Conservation (phyloP, 108 stramenopile genomes). For the Conticribra weissflogii region DNA sequence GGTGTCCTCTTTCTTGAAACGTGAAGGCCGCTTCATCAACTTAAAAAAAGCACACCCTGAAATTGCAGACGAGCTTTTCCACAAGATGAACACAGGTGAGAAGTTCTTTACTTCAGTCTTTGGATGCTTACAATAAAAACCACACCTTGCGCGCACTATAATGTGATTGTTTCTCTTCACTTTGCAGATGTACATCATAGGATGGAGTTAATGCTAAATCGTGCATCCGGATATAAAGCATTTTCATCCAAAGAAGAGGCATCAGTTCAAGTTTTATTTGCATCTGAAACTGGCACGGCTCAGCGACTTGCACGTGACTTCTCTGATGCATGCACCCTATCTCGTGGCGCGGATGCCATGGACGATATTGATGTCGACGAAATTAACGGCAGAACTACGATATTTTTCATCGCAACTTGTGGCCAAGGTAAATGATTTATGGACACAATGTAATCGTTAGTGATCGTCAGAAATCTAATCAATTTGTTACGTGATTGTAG, state of each 20-base stretch:
- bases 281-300: slow-evolving; percentile 64
- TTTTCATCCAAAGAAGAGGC: slow-evolving; percentile 58
- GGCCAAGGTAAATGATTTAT: slow-evolving; percentile 41
- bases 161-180: no score
- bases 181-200: slow-evolving; percentile 60
- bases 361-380: slow-evolving; percentile 64
- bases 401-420: slow-evolving; percentile 65
- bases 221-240: slow-evolving; percentile 62
- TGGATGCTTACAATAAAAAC: no score
- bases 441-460: not conserved
- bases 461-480: no score
- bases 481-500: no score
- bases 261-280: slow-evolving; percentile 59
- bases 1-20: slow-evolving; percentile 55
- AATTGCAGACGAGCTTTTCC: slow-evolving; percentile 62
- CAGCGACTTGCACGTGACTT: slow-evolving; percentile 59
- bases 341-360: slow-evolving; percentile 57
- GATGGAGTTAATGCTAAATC: slow-evolving; percentile 57
- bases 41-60: slow-evolving; percentile 55
- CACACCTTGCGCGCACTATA: no score
- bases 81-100: slow-evolving; percentile 43
- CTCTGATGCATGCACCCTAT: slow-evolving; percentile 60
- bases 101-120: no score
- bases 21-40: slow-evolving; percentile 66
- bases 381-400: slow-evolving; percentile 55